Conservation (phyloP, 441 rosid species). For the Biscutella laevigata region DNA sequence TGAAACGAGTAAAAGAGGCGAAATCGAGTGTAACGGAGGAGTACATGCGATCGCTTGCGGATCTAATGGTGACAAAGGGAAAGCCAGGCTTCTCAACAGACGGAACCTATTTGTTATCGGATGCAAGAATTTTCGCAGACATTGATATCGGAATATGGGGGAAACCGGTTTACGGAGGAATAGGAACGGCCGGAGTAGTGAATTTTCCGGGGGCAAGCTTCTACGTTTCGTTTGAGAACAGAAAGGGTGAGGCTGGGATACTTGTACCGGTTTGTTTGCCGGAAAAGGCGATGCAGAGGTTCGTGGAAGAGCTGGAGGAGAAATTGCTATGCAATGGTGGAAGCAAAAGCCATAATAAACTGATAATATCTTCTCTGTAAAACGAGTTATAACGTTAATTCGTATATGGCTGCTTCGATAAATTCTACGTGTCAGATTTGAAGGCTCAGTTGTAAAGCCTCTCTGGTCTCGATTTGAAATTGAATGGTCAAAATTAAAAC, state of each 20-base stretch:
- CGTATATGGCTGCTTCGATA: too few relatives aligned
- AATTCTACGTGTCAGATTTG: too few relatives aligned
- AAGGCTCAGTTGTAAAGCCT: too few relatives aligned
- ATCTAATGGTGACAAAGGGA: constrained; percentile 20
- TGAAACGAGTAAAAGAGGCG: constrained; percentile 22
- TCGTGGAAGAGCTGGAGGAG: constrained; percentile 28
- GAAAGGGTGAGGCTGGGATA: constrained; percentile 32
- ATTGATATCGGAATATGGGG: constrained; percentile 22
- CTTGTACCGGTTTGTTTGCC: constrained; percentile 38
- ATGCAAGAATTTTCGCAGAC: constrained; percentile 2
- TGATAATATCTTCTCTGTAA: constrained; percentile 13
- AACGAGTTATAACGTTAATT: too few relatives aligned
- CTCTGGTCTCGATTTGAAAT: too few relatives aligned
- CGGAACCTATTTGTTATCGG: constrained; percentile 9
- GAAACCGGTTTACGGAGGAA: constrained; percentile 38
- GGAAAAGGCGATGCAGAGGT: constrained; percentile 31
- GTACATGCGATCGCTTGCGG: constrained; percentile 24
- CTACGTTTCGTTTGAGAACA: constrained; percentile 17
- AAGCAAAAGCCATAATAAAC: not conserved
- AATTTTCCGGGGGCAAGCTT: constrained; percentile 28
- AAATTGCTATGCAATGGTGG: not conserved
- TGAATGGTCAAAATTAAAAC: not conserved
- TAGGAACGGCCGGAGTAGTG: constrained; percentile 22
- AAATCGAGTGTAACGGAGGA: constrained; percentile 26
- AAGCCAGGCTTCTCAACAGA: not conserved